Percentiles rank a stretch among this genome's conserved stretches.
phyloP scores from a whole-genome alignment of 257 asterid species.

The Solanum chiquidenum region DNA sequence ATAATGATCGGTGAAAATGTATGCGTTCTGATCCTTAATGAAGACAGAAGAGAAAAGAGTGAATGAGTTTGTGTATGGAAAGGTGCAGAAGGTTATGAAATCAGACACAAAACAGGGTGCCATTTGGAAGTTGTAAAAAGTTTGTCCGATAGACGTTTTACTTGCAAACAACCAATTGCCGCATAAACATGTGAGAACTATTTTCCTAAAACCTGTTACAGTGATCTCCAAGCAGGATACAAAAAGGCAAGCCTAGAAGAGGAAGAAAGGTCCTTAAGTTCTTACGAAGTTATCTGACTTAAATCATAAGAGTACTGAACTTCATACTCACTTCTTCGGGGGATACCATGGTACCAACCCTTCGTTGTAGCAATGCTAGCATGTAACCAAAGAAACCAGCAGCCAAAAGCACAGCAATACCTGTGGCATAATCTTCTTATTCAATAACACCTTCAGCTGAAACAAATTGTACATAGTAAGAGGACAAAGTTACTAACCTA shows the following conservation, averaged over 20 bases:
- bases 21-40: constrained; percentile 31
- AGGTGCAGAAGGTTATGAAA: background rate
- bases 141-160: background rate
- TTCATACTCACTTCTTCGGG: constrained; percentile 56
- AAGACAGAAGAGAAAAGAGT: constrained; percentile 1
- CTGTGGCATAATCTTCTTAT: constrained; percentile 24
- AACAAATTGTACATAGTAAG: background rate
- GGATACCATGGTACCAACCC: constrained; percentile 55
- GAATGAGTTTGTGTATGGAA: background rate
- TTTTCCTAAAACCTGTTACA: background rate
- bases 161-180: background rate
- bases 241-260: background rate
- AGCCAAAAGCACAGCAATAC: constrained; percentile 65
- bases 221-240: background rate
- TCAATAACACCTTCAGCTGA: background rate
- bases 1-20: constrained; percentile 19
- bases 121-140: background rate
- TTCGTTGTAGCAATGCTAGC: constrained; percentile 76
- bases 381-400: constrained; percentile 95
- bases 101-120: background rate
- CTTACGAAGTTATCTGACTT: background rate
- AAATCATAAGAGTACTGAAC: background rate
- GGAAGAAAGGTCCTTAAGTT: background rate
- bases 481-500: constrained; percentile 36
- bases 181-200: background rate